Conservation (phyloP, 305 asterid genomes). For the Fraxinus latifolia region DNA sequence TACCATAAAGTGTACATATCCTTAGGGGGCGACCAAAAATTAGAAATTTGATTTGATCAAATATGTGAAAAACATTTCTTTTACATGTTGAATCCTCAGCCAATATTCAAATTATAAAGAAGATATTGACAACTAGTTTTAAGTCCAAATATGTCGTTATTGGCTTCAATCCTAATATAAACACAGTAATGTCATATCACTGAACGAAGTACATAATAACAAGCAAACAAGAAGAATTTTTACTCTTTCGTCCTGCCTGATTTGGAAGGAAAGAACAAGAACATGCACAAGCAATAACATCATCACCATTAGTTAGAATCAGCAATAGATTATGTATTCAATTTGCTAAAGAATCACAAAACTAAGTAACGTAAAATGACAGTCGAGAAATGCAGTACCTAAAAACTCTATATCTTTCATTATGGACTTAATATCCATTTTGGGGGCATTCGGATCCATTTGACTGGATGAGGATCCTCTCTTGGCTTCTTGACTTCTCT, state of each 20-base stretch:
- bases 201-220: background rate
- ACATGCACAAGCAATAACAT: background rate
- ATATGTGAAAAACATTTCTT: background rate
- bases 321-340: background rate
- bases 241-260: background rate
- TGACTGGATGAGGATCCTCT: conserved; percentile 31
- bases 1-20: background rate
- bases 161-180: background rate
- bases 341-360: background rate
- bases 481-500: conserved; percentile 25
- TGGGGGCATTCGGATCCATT: conserved; percentile 29
- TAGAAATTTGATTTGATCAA: background rate
- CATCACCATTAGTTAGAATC: background rate
- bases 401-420: conserved; percentile 53
- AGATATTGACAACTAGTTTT: background rate
- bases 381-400: conserved; percentile 32
- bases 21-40: background rate
- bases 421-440: conserved; percentile 50
- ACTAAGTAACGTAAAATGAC: background rate
- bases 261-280: background rate
- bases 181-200: background rate
- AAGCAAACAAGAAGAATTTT: background rate
- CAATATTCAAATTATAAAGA: background rate
- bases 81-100: background rate
- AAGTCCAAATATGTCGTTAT: background rate